These are phyloP conservation scores for Phtheirospermum japonicum DNA, from an alignment of 257 asterid species.

Conservation along the genomic window DNA sequence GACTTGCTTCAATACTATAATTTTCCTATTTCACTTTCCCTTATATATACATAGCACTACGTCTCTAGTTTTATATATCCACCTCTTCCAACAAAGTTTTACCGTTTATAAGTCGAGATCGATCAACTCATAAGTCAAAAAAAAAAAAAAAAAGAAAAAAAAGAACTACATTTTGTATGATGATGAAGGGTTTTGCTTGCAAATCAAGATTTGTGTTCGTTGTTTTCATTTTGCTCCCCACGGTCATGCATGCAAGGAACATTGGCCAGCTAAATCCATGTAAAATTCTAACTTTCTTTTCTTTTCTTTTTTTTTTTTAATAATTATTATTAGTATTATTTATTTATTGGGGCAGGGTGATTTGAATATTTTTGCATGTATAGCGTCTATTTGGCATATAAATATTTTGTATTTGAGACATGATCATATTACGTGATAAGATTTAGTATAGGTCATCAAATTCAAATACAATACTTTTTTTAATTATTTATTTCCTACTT, in stretches of 20 bases:
- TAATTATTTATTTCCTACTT: too few species aligned
- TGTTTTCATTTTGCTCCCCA: conserved; percentile 38
- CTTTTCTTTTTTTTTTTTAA: not conserved
- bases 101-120: not conserved
- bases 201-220: conserved; percentile 28
- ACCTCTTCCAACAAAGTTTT: conserved; percentile 3
- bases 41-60: conserved; percentile 35
- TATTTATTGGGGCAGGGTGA: too few species aligned
- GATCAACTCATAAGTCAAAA: not conserved
- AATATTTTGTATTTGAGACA: too few species aligned
- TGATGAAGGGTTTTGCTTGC: conserved; percentile 34
- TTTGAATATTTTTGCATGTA: too few species aligned
- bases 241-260: conserved; percentile 45
- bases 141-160: not conserved
- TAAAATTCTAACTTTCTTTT: conserved; percentile 24
- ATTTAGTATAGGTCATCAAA: too few species aligned
- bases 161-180: not conserved
- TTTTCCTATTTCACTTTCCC: not conserved
- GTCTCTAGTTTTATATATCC: not conserved
- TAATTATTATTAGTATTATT: too few species aligned
- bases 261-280: conserved; percentile 41
- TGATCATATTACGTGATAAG: too few species aligned
- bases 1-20: conserved; percentile 60
- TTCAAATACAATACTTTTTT: too few species aligned
- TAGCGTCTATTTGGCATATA: too few species aligned